Conservation (phyloP, 345 rosid species). For the Clausena lansium region DNA sequence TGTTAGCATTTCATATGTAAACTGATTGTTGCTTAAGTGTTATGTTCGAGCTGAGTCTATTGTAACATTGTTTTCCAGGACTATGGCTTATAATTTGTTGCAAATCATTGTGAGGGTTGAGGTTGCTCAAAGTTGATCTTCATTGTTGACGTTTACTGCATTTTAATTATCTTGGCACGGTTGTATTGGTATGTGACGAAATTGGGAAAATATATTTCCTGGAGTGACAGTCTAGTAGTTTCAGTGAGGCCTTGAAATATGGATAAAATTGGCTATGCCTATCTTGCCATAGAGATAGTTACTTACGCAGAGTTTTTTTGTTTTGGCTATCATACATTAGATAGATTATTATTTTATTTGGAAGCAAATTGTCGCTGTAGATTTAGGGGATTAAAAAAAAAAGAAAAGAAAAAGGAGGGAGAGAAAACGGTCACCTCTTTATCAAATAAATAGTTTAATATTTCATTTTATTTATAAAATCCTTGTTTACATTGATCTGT, state of each 20-base stretch:
- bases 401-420: not conserved
- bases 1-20: not conserved
- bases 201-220: not conserved
- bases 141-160: not conserved
- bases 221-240: not conserved
- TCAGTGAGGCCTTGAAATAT: not conserved
- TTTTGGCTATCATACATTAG: not conserved
- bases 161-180: not conserved
- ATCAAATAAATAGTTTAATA: not conserved
- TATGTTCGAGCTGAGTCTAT: not conserved
- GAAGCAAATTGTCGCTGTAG: not conserved
- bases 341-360: not conserved
- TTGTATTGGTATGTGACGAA: not conserved
- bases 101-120: not conserved
- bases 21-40: not conserved
- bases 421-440: not conserved
- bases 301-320: not conserved
- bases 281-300: not conserved
- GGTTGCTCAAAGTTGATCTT: not conserved
- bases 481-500: not conserved
- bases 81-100: not conserved
- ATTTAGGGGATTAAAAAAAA: no score
- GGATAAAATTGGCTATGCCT: not conserved
- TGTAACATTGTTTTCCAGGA: not conserved
- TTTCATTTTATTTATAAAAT: not conserved